These are phyloP conservation scores for Amorphotheca resinae DNA, from an alignment of 495 filamentous ascomycete genomes.

Conservation along the genomic window DNA sequence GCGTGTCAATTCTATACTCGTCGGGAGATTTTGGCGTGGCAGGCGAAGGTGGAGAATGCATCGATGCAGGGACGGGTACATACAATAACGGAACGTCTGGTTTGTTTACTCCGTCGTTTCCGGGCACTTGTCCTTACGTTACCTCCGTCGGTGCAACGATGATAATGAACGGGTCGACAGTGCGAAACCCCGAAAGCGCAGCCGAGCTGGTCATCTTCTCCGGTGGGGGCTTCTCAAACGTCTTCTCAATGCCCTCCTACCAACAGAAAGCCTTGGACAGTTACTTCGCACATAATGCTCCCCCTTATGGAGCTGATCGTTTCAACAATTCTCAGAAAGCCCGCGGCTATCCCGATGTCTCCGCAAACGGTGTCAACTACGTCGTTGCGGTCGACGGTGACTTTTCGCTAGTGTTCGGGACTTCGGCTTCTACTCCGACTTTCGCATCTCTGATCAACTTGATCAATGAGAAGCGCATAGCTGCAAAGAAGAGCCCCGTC, in stretches of 20 bases:
- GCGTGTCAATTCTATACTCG: conserved; percentile 38
- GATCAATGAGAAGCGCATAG: conserved; percentile 49
- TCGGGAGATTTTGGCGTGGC: conserved; percentile 50
- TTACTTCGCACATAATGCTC: conserved; percentile 38
- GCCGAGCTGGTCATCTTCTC: conserved; percentile 28
- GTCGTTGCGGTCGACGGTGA: conserved; percentile 33
- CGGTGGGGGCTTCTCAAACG: conserved; percentile 58
- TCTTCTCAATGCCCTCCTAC: conserved; percentile 47
- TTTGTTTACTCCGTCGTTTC: conserved; percentile 14
- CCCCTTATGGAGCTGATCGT: conserved; percentile 12
- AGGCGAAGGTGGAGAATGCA: conserved; percentile 42
- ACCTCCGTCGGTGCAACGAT: conserved; percentile 31
- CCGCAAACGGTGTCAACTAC: conserved; percentile 47
- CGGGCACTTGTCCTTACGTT: conserved; percentile 26
- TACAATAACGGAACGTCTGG: conserved; percentile 13
- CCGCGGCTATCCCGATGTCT: conserved; percentile 54
- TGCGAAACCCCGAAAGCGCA: conserved; percentile 22
- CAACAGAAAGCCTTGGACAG: conserved; percentile 39
- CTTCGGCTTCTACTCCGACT: conserved; percentile 28
- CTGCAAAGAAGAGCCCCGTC: conserved; percentile 39
- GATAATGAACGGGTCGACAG: conserved; percentile 19
- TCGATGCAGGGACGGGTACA: conserved; percentile 25
- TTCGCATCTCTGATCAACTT: conserved; percentile 39
- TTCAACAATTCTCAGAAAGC: conserved; percentile 38
- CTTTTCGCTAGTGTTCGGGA: conserved; percentile 38